Evolutionary conservation across 2,329 filamentous ascomycete species (phyloP), one percentile per base, ranked within the genome.

Genomic region (Calonectria ilicicola): DNA sequence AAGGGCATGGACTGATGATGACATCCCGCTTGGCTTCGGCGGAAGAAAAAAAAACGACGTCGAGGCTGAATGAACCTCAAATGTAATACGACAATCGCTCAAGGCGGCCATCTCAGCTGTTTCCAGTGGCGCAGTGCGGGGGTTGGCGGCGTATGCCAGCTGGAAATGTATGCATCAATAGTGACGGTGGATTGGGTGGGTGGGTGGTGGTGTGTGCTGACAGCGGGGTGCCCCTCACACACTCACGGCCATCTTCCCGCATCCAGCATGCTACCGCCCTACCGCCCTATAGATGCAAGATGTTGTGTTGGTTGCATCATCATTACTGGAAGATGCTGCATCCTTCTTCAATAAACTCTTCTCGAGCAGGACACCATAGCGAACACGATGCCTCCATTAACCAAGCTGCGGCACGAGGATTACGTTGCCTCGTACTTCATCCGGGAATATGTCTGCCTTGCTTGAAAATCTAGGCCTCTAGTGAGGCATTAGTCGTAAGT

Each of bases 41-140:
- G 40, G 19, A 46, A 56, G 38, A 38, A 46, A 53, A 46, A 26
- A 53, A 32, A 40, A n/a, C n/a, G 7, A 23, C 6, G 47, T 32
- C 35, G 23, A 63, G 19, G 35, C 35, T 21, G 42, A n/a, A 51
- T 29, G 38, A 21, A 63, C 15, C 15, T 23, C 35, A 29, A 40
- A 51, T 51, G 49, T 29, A 58, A 68, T 32, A 42, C 49, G 35
- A 49, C 60, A 60, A 42, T 47, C 40, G 67, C 49, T 58, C 21
- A 19, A 70, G 60, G 60, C 49, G 49, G 49, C 21, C 29, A 38
- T 60, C 49, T 17, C 67, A 70, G 60, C 40, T 47, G 35, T 26
- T 42, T 46, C 35, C 23, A n/a, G 51, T 70, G 62, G 62, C 62
- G 67, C 46, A 63, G 60, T 63, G 67, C 62, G 67, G 67, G 62